These are phyloP conservation scores for Colletotrichum eremochloae DNA, from an alignment of 2,329 filamentous ascomycete genomes.

Conservation along the genomic window DNA sequence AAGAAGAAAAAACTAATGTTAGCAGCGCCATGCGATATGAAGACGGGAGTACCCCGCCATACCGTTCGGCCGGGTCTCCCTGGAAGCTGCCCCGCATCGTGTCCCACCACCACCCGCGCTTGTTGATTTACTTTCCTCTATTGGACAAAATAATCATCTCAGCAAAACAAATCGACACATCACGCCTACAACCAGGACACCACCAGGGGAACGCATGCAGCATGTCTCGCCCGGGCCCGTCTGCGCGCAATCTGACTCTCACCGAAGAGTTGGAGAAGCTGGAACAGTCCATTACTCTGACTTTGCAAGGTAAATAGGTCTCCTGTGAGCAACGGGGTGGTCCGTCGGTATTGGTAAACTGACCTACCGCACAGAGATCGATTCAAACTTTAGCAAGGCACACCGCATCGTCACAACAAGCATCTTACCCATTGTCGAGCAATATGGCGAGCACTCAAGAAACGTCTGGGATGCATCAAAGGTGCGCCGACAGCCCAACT, in stretches of 20 bases:
- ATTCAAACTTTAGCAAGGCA: slow-evolving; percentile 96
- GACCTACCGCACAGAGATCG: slow-evolving; percentile 80
- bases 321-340: slow-evolving; percentile 1
- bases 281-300: slow-evolving; percentile 96
- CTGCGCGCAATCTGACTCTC: slow-evolving; percentile 75
- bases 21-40: not conserved
- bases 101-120: slow-evolving; percentile 30
- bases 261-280: slow-evolving; percentile 96
- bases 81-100: slow-evolving; percentile 51
- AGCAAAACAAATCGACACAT: slow-evolving; percentile 22
- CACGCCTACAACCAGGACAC: slow-evolving; percentile 10
- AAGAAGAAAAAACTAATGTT: not conserved
- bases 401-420: slow-evolving; percentile 95
- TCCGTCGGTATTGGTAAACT: slow-evolving; percentile 22
- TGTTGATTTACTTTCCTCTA: slow-evolving; percentile 33
- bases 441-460: slow-evolving; percentile 93
- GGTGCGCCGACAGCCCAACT: slow-evolving; percentile 60
- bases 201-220: slow-evolving; percentile 13
- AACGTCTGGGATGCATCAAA: slow-evolving; percentile 98
- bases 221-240: slow-evolving; percentile 65
- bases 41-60: slow-evolving; percentile 12
- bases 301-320: slow-evolving; percentile 78
- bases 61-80: not conserved
- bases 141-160: slow-evolving; percentile 28
- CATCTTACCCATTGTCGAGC: slow-evolving; percentile 92